Base-by-base conservation (phyloP, 1,139 yeast species). In the Eremothecium sinecaudum region DNA sequence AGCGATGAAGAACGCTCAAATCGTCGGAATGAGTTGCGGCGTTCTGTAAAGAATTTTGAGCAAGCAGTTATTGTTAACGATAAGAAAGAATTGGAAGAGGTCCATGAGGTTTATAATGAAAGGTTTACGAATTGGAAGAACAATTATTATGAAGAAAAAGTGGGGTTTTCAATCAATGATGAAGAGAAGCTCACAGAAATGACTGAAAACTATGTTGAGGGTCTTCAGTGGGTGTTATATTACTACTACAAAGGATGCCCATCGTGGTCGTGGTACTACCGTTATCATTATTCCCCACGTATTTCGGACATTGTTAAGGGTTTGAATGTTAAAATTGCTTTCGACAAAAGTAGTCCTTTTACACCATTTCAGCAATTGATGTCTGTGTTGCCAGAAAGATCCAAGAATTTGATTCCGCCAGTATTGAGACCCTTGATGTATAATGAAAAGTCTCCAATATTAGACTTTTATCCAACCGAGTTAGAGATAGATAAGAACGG, bases 301-400 rank as follows among this genome's bases (percentile, higher is more conserved):
- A 83, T 87, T 44, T 82, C 95, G 3, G 97, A 87, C 58, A 69
- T 87, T 43, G 60, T 71, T 19, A 64, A 69, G 41, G 96, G 95
- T 26, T 63, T 87, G 35, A 69, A 72, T 29, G 73, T 69, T 35
- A 61, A 69, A 38, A 68, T 83, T 39, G 58, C 65, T 20, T 87
- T 87, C 51, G 75, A 78, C 13, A 59, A 69, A 46, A 87, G 94
- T 4, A 55, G 59, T 9, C 98, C 98, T 0, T 86, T 90, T 63
- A 74, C 68, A 40, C 98, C 99, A 7, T 90, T 84, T 59, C 93
- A 90, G 56, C 99, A 92, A 63, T 71, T 92, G 50, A 90, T 92
- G 99, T 94, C 96, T 10, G 98, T 92, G 18, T 67, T 92, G 45
- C 99, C 99, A 1, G 94, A 90, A 16, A 75, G 96, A 64, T 86